phyloP scores from a whole-genome alignment of 2,329 filamentous ascomycete species.

The Trichoderma sp. region DNA sequence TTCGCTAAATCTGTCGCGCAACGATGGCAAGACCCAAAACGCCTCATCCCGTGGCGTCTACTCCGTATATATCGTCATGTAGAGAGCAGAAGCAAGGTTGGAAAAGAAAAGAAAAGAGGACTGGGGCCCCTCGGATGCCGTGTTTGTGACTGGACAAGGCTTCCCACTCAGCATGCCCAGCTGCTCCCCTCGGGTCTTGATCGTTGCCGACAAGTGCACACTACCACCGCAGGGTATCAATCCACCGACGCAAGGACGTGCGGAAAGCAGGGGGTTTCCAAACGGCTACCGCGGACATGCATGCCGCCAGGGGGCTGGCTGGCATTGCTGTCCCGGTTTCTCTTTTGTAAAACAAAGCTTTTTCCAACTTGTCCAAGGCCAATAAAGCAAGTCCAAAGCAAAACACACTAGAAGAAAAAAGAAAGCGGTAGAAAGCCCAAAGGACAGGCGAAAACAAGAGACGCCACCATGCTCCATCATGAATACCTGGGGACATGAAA shows the following conservation, averaged over 20 bases:
- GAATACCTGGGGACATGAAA: constrained; percentile 34
- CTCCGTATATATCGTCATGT: constrained; percentile 21
- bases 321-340: constrained; percentile 3
- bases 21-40: constrained; percentile 29
- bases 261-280: constrained; percentile 23
- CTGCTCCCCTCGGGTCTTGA: constrained; percentile 22
- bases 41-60: constrained; percentile 25
- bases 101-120: constrained; percentile 6
- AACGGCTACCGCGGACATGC: constrained; percentile 12
- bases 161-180: constrained; percentile 12
- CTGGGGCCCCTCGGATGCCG: not conserved
- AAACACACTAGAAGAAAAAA: constrained; percentile 26
- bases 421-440: constrained; percentile 30
- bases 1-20: constrained; percentile 28
- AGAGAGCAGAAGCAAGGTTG: constrained; percentile 16
- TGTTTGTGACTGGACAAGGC: constrained; percentile 4
- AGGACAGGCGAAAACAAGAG: constrained; percentile 36
- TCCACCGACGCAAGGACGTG: constrained; percentile 23
- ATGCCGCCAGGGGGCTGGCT: constrained; percentile 3
- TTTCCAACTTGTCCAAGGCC: constrained; percentile 32
- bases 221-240: constrained; percentile 24
- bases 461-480: constrained; percentile 45
- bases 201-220: constrained; percentile 22
- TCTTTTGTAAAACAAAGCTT: constrained; percentile 23
- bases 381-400: constrained; percentile 31